These are phyloP conservation scores for Stemphylium vesicarium DNA, from an alignment of 2,329 filamentous ascomycete species.

Conservation along the genomic window DNA sequence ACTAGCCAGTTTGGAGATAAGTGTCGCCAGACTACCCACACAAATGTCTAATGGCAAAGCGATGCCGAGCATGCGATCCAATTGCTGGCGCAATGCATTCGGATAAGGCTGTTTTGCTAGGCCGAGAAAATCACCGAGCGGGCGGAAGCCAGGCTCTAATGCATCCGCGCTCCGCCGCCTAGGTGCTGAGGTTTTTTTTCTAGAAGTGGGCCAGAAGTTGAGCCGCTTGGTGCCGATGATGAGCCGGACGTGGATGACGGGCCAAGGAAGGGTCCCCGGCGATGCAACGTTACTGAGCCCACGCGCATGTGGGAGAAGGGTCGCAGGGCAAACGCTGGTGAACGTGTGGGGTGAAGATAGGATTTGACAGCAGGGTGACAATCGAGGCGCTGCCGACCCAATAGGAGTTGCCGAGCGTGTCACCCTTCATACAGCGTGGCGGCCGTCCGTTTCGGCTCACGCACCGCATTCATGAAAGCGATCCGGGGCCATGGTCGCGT, in stretches of 20 bases:
- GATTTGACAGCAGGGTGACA: background rate
- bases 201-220: slow-evolving; percentile 20
- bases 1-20: slow-evolving; percentile 30
- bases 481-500: slow-evolving; percentile 15
- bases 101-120: slow-evolving; percentile 18
- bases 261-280: background rate
- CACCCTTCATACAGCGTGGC: slow-evolving; percentile 3
- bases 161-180: slow-evolving; percentile 13
- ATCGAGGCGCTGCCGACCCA: slow-evolving; percentile 8
- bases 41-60: slow-evolving; percentile 27
- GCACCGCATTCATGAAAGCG: slow-evolving; percentile 10
- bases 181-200: slow-evolving; percentile 18
- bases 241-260: background rate
- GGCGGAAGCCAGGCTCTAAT: slow-evolving; percentile 7
- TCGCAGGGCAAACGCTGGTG: slow-evolving; percentile 1
- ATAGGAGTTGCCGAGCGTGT: slow-evolving; percentile 22
- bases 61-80: slow-evolving; percentile 26
- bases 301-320: background rate
- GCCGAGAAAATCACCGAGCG: slow-evolving; percentile 26
- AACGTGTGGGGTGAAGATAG: slow-evolving; percentile 14
- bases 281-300: background rate
- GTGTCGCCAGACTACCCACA: slow-evolving; percentile 21
- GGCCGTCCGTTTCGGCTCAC: slow-evolving; percentile 7
- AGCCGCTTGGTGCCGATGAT: slow-evolving; percentile 6
- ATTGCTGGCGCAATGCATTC: slow-evolving; percentile 13